Evolutionary conservation across 495 filamentous ascomycete genomes (phyloP), one percentile per base, ranked within the genome.

Genomic region (Parathielavia appendiculata): DNA sequence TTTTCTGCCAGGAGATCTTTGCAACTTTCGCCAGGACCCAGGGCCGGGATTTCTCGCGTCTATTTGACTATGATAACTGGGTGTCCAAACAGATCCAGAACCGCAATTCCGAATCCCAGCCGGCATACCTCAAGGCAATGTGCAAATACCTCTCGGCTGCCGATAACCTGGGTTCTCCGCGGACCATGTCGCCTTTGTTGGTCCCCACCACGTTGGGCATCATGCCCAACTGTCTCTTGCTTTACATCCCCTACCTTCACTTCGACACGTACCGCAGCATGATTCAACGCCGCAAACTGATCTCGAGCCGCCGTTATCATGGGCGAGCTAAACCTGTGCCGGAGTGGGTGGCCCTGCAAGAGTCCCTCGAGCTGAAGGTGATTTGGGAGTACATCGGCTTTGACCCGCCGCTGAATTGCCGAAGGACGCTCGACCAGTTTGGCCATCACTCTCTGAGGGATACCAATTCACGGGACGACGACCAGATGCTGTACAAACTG

Each of bases 401-500:
- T 48, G 83, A 88, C 51, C 83, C 80, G 8, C 84, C 84, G 0
- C 71, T 86, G 17, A 86, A 87, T 61, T 80, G 79, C 57, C 78
- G 85, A 11, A 74, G 85, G 34, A 87, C 85, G 1, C 60, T 88
- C 10, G 85, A 88, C 55, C 84, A 87, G 63, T 87, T 79, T 53
- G 83, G 84, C 0, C 86, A 87, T 58, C 84, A 82, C 0, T 81
- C 81, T 45, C 73, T 87, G 0, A 71, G 77, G 17, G 84, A 86
- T 19, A 86, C 85, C 0, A 69, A 81, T 26, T 79, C 82, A 0
- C 74, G 84, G 26, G 85, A 88, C 43, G 82, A 84, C 46, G 85
- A 88, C 38, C 85, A 88, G 64, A 86, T 88, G 79, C 69, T 87
- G 5, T 88, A 85, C 71, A 87, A 87, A 57, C 75, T 84, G 1